Percentiles rank a stretch among this genome's conserved stretches.
Conservation (phyloP, 1,284 basidiomycete species). For the Schizopora paradoxa region DNA sequence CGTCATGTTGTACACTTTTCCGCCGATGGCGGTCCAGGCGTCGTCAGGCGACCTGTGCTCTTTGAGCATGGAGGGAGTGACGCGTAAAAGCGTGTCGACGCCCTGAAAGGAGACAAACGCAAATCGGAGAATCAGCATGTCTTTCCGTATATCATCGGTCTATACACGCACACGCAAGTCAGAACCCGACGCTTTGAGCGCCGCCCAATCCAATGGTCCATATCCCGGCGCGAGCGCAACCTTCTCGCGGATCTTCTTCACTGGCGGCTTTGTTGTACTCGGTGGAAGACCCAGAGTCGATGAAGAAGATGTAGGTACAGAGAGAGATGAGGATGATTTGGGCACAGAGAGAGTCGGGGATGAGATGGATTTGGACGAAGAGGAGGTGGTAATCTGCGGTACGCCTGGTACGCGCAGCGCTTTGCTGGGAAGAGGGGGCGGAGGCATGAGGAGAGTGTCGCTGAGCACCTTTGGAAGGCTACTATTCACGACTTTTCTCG, state of each 20-base stretch:
- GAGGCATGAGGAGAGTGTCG: slow-evolving; percentile 63
- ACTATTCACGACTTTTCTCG: no score
- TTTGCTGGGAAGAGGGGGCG: slow-evolving; percentile 52
- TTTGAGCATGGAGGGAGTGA: slow-evolving; percentile 82
- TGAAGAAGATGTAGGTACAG: slow-evolving; percentile 28
- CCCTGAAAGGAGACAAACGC: slow-evolving; percentile 38
- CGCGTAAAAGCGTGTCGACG: slow-evolving; percentile 59
- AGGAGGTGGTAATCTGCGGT: slow-evolving; percentile 11
- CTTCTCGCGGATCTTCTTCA: slow-evolving; percentile 64
- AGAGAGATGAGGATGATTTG: slow-evolving; percentile 26
- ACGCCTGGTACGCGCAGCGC: slow-evolving; percentile 41
- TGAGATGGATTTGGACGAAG: slow-evolving; percentile 26
- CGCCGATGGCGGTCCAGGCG: slow-evolving; percentile 90
- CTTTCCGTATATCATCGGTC: no score
- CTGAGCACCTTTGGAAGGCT: slow-evolving; percentile 40
- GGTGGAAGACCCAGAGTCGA: slow-evolving; percentile 52
- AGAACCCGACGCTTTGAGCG: slow-evolving; percentile 71
- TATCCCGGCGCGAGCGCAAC: slow-evolving; percentile 90
- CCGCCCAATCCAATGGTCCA: slow-evolving; percentile 93
- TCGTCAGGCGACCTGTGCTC: slow-evolving; percentile 81
- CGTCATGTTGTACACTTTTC: slow-evolving; percentile 96
- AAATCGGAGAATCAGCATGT: slow-evolving; percentile 15
- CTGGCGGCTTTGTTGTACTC: slow-evolving; percentile 51
- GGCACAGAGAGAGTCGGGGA: slow-evolving; percentile 28
- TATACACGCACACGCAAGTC: slow-evolving; percentile 63